Evolutionary conservation across 257 asterid species (phyloP).

Genomic region (Asclepias syriaca): DNA sequence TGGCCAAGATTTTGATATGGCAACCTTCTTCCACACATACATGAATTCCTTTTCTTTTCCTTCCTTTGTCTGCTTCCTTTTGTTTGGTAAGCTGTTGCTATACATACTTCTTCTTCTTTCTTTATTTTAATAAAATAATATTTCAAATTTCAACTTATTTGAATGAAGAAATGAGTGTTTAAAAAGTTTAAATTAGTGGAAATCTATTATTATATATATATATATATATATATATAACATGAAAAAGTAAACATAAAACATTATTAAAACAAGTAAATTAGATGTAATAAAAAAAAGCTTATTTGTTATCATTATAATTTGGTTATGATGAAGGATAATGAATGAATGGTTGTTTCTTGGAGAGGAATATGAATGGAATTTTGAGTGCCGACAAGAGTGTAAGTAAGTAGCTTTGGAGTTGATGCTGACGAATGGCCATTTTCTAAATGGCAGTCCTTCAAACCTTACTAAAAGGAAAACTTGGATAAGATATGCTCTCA

Average conservation of each 20-base stretch:
- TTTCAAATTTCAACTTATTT: too few relatives aligned
- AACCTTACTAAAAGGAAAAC: not conserved
- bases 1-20: not conserved
- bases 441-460: conserved; percentile 4
- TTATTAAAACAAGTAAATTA: too few relatives aligned
- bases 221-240: too few relatives aligned
- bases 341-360: not conserved
- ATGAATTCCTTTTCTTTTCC: not conserved
- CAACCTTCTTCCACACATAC: not conserved
- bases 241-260: too few relatives aligned
- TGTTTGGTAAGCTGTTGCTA: conserved; percentile 6
- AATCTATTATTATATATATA: too few relatives aligned
- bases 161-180: too few relatives aligned
- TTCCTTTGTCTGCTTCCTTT: not conserved
- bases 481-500: not conserved
- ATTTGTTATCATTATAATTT: too few relatives aligned
- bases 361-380: not conserved
- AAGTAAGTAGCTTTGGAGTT: not conserved
- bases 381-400: conserved; percentile 3
- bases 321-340: too few relatives aligned
- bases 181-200: too few relatives aligned
- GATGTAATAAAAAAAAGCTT: too few relatives aligned
- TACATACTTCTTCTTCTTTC: not conserved
- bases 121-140: too few relatives aligned
- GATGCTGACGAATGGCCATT: conserved; percentile 8